These are phyloP conservation scores for Eucalyptus victrix DNA, from an alignment of 345 rosid species.

Conservation along the genomic window DNA sequence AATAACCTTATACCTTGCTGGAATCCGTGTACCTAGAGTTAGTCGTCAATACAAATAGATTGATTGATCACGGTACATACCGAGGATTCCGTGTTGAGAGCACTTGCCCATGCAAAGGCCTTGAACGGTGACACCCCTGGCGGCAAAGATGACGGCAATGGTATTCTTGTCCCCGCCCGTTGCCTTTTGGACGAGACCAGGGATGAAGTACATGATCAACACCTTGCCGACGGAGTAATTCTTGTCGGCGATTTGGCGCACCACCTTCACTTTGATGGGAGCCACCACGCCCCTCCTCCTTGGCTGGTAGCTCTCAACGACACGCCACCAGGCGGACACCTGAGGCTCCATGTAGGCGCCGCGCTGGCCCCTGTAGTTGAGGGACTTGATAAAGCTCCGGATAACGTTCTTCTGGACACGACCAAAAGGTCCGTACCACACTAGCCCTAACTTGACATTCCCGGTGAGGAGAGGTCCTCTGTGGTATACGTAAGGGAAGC, in stretches of 20 bases:
- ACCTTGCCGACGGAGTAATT: conserved; percentile 27
- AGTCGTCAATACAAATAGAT: not conserved
- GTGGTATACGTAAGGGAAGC: not conserved
- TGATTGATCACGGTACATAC: not conserved
- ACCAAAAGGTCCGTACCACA: conserved; percentile 23
- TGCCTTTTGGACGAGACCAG: conserved; percentile 10
- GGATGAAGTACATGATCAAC: conserved; percentile 9
- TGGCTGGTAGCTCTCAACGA: conserved; percentile 32
- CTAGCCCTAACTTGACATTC: not conserved
- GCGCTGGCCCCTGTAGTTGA: not conserved
- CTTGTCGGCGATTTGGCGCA: conserved; percentile 11
- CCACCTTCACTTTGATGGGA: conserved; percentile 21
- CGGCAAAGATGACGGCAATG: conserved; percentile 32
- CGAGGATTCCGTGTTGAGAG: conserved; percentile 11
- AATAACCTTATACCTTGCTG: not conserved
- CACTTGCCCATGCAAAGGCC: conserved; percentile 49
- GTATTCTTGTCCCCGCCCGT: conserved; percentile 1
- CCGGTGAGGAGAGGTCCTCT: conserved; percentile 17
- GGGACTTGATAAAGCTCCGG: conserved; percentile 6
- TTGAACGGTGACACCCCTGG: conserved; percentile 20
- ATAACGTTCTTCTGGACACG: conserved; percentile 3
- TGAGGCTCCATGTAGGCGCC: conserved; percentile 1
- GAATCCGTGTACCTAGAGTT: not conserved
- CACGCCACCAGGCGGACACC: conserved; percentile 19
- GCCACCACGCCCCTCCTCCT: not conserved